Evolutionary conservation across 2,329 filamentous ascomycete genomes (phyloP), one percentile per base, ranked within the genome.

Genomic region (Xylaria sp.): DNA sequence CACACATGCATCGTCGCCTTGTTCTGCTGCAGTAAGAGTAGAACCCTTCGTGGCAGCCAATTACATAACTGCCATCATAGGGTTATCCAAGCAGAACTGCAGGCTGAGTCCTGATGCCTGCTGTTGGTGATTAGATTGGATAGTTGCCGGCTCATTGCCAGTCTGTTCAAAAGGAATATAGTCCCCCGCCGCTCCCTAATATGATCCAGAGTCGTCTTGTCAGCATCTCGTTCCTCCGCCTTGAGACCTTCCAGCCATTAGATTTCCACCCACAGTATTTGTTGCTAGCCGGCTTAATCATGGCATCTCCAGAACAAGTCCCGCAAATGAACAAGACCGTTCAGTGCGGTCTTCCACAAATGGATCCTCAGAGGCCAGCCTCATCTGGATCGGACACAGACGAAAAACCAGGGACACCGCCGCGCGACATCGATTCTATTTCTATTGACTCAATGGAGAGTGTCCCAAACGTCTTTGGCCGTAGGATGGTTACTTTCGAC

Each of bases 71-170:
- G 42, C 11, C 31, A 25, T 38, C 39, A 64, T 69, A 55, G 50
- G 25, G 55, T 56, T 54, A 61, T 64, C 59, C 29, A 67, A 60
- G 67, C 64, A 58, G 60, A 66, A 42, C 42, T 49, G 51, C 50
- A 51, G 59, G 63, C 63, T 38, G 53, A 56, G 49, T 25, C 38
- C 38, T 50, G 49, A 56, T 62, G 63, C 42, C 22, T 51, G 44
- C 31, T 2, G 49, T 20, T 9, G 39, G 31, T 39, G 47, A 31
- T n/a, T 9, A 27, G 6, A 7, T 29, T 50, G 47, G 47, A 17
- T 13, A 27, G 15, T 27, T 9, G 17, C 27, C 15, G 45, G 45
- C 22, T 29, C 11, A 17, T 31, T 17, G 15, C 3, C 11, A 36
- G 44, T 29, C 42, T 50, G 31, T 61, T 54, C 11, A 31, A 61